A percentile compares a stretch with the other conserved stretches of the same genome.
Conservation (phyloP, 345 rosid genomes). For the Eucalyptus sideroxylon region DNA sequence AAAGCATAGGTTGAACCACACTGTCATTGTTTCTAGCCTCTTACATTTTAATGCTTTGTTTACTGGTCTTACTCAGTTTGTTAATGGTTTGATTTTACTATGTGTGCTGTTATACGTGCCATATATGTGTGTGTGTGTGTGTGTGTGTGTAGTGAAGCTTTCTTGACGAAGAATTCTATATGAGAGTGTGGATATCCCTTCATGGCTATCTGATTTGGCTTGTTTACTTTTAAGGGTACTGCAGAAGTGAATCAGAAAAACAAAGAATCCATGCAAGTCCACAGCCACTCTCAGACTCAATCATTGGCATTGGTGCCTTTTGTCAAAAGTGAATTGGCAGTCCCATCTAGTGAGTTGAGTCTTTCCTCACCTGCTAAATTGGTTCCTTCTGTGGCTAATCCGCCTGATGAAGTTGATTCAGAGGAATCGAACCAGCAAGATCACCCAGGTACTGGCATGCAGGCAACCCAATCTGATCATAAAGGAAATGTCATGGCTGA, state of each 20-base stretch:
- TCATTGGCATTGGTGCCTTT: slow-evolving; percentile 31
- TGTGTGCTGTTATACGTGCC: neutral
- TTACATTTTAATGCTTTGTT: neutral
- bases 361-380: slow-evolving; percentile 35
- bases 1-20: neutral
- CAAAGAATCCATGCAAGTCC: slow-evolving; percentile 34
- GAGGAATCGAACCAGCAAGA: slow-evolving; percentile 48
- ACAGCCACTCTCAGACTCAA: slow-evolving; percentile 32
- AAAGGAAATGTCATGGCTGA: slow-evolving; percentile 41
- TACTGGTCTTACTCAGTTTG: neutral
- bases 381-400: slow-evolving; percentile 24
- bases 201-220: neutral
- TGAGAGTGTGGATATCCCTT: neutral
- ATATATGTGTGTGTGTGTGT: neutral
- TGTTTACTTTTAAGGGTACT: slow-evolving; percentile 53
- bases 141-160: neutral
- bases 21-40: neutral
- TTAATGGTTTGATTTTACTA: neutral
- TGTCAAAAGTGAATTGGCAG: slow-evolving; percentile 48
- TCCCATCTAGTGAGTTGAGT: slow-evolving; percentile 61
- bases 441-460: slow-evolving; percentile 16
- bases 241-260: slow-evolving; percentile 55
- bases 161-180: neutral
- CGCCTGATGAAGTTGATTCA: slow-evolving; percentile 46
- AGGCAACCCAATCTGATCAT: slow-evolving; percentile 41